phyloP scores from a whole-genome alignment of 768 basidiomycete species.

The Trametes meyenii region DNA sequence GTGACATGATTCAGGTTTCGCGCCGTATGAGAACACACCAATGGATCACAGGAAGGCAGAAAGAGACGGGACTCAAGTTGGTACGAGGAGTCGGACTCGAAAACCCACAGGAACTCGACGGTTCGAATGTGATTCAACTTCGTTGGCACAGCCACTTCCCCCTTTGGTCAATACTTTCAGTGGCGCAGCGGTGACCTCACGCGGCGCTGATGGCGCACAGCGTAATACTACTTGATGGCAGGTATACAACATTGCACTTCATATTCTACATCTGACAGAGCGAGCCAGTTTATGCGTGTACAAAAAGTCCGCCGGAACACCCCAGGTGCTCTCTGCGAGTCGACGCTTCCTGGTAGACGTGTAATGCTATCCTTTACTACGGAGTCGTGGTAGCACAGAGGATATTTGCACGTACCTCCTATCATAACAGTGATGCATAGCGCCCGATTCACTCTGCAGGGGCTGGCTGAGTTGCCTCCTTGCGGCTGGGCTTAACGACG shows the following conservation, averaged over 20 bases:
- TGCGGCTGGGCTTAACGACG: background rate
- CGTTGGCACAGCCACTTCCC: slow-evolving; percentile 16
- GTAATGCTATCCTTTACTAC: background rate
- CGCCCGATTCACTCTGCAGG: background rate
- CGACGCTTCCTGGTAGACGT: too few relatives aligned
- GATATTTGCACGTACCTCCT: too few relatives aligned
- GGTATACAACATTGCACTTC: too few relatives aligned
- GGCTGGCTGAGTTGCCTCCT: background rate
- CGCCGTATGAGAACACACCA: background rate
- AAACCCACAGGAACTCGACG: background rate
- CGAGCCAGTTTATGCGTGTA: too few relatives aligned
- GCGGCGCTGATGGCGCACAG: background rate
- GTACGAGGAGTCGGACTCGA: background rate
- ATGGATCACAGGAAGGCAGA: too few relatives aligned
- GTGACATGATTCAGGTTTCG: too few relatives aligned
- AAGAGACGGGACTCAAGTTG: background rate
- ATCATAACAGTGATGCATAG: too few relatives aligned
- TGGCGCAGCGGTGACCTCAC: background rate
- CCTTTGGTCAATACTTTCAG: background rate
- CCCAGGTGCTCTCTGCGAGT: too few relatives aligned
- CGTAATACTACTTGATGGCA: background rate
- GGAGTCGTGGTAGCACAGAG: too few relatives aligned
- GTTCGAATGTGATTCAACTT: slow-evolving; percentile 9
- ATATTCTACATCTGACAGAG: too few relatives aligned
- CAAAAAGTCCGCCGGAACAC: too few relatives aligned